These are phyloP conservation scores for Lophiostoma macrostomum DNA, from an alignment of 495 filamentous ascomycete species.

Conservation along the genomic window DNA sequence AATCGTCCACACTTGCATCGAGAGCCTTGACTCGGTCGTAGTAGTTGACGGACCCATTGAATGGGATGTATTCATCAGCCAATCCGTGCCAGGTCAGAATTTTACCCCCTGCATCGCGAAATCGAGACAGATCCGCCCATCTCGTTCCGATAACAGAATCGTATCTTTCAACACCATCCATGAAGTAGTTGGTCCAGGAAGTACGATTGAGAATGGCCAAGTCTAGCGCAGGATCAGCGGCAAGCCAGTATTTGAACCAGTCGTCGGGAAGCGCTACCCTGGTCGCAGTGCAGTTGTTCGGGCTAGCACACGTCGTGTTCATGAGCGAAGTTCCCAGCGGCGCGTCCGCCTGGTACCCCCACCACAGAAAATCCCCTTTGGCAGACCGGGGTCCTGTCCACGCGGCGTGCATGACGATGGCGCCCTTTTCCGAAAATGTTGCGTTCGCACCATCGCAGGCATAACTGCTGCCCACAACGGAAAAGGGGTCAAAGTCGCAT, in stretches of 20 bases:
- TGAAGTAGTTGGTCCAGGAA: neutral
- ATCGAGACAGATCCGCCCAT: constrained; percentile 9
- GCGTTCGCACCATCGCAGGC: neutral
- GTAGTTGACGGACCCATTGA: constrained; percentile 29
- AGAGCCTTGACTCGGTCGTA: constrained; percentile 29
- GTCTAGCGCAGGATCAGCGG: neutral
- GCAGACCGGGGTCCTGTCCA: neutral
- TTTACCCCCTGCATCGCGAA: constrained; percentile 9
- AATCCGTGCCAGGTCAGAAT: constrained; percentile 26
- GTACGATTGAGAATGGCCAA: neutral
- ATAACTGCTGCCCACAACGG: neutral
- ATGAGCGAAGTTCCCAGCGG: neutral
- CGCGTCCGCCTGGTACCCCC: neutral
- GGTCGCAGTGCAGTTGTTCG: neutral
- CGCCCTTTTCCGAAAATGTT: neutral
- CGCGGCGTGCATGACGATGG: neutral
- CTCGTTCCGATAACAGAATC: constrained; percentile 10
- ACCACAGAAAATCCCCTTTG: neutral
- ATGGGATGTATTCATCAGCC: constrained; percentile 32
- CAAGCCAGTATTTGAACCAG: neutral
- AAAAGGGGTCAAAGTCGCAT: neutral
- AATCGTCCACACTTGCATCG: constrained; percentile 27
- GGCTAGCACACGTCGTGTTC: neutral
- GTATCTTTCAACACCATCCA: neutral
- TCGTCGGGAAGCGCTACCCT: neutral